Conservation (phyloP, 345 rosid genomes). For the Cardiospermum halicacabum region DNA sequence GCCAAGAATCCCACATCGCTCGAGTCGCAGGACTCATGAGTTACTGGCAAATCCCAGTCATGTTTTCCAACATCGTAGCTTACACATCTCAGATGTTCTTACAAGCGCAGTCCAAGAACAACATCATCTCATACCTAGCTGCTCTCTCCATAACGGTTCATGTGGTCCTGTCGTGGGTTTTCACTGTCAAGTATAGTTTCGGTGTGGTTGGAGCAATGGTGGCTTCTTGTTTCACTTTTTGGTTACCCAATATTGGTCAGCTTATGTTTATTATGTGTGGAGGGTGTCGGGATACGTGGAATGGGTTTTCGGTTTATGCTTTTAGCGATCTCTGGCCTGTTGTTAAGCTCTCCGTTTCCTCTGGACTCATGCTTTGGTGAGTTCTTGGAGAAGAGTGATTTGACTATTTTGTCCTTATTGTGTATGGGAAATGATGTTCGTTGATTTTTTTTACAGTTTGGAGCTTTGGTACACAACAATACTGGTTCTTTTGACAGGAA, state of each 20-base stretch:
- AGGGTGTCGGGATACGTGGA: constrained; percentile 69
- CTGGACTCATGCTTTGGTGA: constrained; percentile 75
- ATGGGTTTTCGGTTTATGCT: constrained; percentile 51
- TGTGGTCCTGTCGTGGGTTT: constrained; percentile 56
- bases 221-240: constrained; percentile 55
- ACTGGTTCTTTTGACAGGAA: constrained; percentile 63
- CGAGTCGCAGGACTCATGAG: constrained; percentile 42
- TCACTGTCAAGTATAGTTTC: constrained; percentile 39
- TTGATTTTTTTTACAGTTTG: constrained; percentile 34
- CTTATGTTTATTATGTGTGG: constrained; percentile 48
- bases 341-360: constrained; percentile 61
- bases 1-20: constrained; percentile 49
- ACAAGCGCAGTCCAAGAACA: constrained; percentile 79
- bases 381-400: background rate
- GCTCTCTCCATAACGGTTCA: constrained; percentile 43
- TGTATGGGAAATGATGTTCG: background rate
- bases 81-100: constrained; percentile 78
- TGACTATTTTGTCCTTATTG: background rate
- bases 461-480: constrained; percentile 85
- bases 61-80: constrained; percentile 35
- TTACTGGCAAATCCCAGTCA: constrained; percentile 45
- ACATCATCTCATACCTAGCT: constrained; percentile 57
- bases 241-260: constrained; percentile 81
- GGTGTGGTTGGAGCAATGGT: constrained; percentile 63
- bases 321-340: constrained; percentile 66